These are phyloP conservation scores for Fusarium subtropicale DNA, from an alignment of 2,329 filamentous ascomycete species.

Conservation along the genomic window DNA sequence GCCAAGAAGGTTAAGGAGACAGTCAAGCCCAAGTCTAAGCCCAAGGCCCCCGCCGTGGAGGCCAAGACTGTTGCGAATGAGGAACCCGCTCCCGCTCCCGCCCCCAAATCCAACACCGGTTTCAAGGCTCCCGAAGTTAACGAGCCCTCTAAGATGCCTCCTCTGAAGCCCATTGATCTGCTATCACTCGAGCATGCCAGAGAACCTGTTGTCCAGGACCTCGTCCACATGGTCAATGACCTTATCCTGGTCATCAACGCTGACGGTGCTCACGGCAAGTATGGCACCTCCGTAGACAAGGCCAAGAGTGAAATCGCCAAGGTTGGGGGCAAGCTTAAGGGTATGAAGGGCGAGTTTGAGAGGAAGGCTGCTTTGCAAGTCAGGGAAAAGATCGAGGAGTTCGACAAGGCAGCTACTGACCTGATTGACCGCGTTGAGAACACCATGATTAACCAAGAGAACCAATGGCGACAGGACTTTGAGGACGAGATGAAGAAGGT, in stretches of 20 bases:
- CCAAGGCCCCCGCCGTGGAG: conserved; percentile 30
- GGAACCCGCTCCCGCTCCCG: conserved; percentile 47
- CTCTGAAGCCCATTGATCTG: conserved; percentile 79
- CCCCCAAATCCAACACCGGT: conserved; percentile 45
- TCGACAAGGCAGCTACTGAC: conserved; percentile 87
- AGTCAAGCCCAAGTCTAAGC: conserved; percentile 51
- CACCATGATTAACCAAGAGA: conserved; percentile 83
- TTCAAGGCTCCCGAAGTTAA: conserved; percentile 72
- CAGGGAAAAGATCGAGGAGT: conserved; percentile 76
- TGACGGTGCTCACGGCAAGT: conserved; percentile 81
- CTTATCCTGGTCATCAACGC: conserved; percentile 94
- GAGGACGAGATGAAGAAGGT: conserved; percentile 86
- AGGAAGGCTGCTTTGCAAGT: conserved; percentile 81
- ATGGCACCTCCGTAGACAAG: conserved; percentile 81
- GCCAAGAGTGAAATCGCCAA: conserved; percentile 85
- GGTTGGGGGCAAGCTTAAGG: conserved; percentile 81
- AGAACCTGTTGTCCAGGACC: conserved; percentile 90
- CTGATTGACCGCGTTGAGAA: conserved; percentile 89
- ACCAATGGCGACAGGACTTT: conserved; percentile 87
- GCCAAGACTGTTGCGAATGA: conserved; percentile 46
- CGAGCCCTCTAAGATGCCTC: conserved; percentile 72
- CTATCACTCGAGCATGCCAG: conserved; percentile 79
- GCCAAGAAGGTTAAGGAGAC: conserved; percentile 48
- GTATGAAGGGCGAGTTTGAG: conserved; percentile 76
- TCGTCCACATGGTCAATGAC: conserved; percentile 95